A percentile compares a stretch with the other conserved stretches of the same genome.
These are phyloP conservation scores for Tephrocybe sp. DNA, from an alignment of 768 basidiomycete species.

Conservation along the genomic window DNA sequence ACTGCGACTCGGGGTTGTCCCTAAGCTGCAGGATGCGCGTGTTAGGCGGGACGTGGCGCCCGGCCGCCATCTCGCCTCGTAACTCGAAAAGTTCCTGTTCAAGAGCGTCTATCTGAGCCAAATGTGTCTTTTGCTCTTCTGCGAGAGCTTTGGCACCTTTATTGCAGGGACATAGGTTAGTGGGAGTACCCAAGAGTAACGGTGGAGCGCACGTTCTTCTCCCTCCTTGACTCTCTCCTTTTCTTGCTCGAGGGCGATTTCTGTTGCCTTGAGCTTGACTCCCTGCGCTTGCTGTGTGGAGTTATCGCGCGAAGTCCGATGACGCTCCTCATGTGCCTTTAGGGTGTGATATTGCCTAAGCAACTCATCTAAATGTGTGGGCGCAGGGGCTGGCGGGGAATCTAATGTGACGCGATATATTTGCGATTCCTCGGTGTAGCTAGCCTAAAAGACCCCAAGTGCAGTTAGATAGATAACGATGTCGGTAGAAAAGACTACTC, in stretches of 20 bases:
- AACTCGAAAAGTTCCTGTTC: constrained; percentile 82
- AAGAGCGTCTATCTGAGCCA: constrained; percentile 62
- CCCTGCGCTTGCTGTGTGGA: neutral
- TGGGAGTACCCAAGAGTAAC: neutral
- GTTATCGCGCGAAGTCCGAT: neutral
- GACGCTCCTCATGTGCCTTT: neutral
- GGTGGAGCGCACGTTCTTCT: constrained; percentile 11
- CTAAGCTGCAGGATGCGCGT: constrained; percentile 13
- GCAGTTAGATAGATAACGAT: neutral
- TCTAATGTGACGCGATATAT: neutral
- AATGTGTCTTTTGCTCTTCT: constrained; percentile 33
- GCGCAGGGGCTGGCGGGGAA: neutral
- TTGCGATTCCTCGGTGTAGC: constrained; percentile 11
- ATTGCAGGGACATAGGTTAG: neutral
- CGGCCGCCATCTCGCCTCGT: constrained; percentile 71
- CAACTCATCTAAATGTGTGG: constrained; percentile 6
- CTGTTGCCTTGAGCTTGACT: neutral
- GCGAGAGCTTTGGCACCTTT: constrained; percentile 47
- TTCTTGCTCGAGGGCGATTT: constrained; percentile 2
- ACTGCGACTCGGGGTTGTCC: constrained; percentile 5
- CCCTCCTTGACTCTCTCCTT: constrained; percentile 10
- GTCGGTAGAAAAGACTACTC: neutral
- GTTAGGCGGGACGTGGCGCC: constrained; percentile 46
- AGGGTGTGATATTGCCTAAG: neutral
- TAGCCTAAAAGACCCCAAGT: constrained; percentile 1